A percentile compares a stretch with the other conserved stretches of the same genome.
Evolutionary conservation across 2,329 filamentous ascomycete genomes (phyloP).

Genomic region (Lecanosticta acicola): DNA sequence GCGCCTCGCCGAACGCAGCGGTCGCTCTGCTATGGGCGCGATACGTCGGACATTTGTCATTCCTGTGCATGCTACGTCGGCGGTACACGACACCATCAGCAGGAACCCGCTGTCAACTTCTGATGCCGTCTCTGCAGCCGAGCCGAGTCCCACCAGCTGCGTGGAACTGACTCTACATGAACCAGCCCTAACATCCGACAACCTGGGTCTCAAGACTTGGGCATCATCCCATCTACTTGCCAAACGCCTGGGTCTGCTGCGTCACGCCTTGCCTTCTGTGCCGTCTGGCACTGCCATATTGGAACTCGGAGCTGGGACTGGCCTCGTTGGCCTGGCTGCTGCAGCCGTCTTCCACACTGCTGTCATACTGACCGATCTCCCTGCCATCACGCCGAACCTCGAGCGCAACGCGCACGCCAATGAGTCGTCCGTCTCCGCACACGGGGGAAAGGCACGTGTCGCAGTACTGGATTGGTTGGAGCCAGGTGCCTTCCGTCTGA

Average conservation of each 20-base stretch:
- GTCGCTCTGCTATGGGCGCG: constrained; percentile 62
- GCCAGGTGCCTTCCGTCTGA: constrained; percentile 40
- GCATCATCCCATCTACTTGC: constrained; percentile 83
- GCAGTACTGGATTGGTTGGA: constrained; percentile 69
- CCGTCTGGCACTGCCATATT: constrained; percentile 42
- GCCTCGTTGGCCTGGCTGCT: constrained; percentile 81
- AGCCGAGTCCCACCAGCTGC: constrained; percentile 27
- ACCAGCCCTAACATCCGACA: constrained; percentile 80
- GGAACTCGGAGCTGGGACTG: constrained; percentile 85
- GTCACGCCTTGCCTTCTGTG: constrained; percentile 13
- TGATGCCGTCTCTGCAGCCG: constrained; percentile 4
- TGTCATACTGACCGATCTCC: constrained; percentile 75
- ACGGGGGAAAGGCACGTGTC: constrained; percentile 54
- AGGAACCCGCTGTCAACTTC: constrained; percentile 8
- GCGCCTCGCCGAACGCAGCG: constrained; percentile 78
- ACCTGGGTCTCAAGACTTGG: constrained; percentile 92
- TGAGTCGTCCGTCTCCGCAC: constrained; percentile 46
- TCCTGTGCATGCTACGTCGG: constrained; percentile 19
- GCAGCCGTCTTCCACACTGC: constrained; percentile 62
- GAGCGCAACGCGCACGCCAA: constrained; percentile 67
- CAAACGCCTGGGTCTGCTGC: constrained; percentile 53
- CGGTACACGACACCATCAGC: constrained; percentile 4
- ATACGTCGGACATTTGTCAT: constrained; percentile 58
- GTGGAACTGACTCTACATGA: constrained; percentile 71
- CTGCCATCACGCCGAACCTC: constrained; percentile 77